These are phyloP conservation scores for Aspergillus fructus DNA, from an alignment of 2,329 filamentous ascomycete species.

Conservation along the genomic window DNA sequence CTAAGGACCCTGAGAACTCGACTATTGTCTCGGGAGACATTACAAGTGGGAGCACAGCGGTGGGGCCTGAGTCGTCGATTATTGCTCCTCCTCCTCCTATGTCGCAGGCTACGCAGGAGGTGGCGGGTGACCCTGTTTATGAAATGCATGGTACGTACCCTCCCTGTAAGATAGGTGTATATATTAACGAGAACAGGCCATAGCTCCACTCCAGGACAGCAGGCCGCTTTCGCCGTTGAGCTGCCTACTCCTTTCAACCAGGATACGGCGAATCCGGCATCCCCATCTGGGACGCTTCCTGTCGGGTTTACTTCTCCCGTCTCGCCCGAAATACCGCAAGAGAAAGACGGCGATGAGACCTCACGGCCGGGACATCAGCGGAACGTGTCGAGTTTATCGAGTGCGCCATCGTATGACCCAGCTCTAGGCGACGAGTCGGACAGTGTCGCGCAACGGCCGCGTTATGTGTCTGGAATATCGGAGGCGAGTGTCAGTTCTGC, in stretches of 20 bases:
- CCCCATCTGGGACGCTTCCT: neutral
- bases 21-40: neutral
- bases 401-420: slow-evolving; percentile 2
- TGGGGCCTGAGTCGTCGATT: too few relatives aligned
- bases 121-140: slow-evolving; percentile 9
- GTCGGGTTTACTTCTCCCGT: slow-evolving; percentile 9
- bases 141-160: slow-evolving; percentile 11
- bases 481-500: slow-evolving; percentile 13
- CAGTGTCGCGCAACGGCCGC: slow-evolving; percentile 1
- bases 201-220: neutral
- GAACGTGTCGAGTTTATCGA: slow-evolving; percentile 15
- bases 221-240: slow-evolving; percentile 4
- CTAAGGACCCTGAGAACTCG: neutral
- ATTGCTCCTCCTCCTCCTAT: too few relatives aligned
- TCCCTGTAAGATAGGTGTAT: too few relatives aligned
- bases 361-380: slow-evolving; percentile 8
- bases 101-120: slow-evolving; percentile 1
- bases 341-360: neutral
- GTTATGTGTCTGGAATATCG: slow-evolving; percentile 12
- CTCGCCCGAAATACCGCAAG: slow-evolving; percentile 2
- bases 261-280: neutral
- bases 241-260: slow-evolving; percentile 16
- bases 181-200: neutral
- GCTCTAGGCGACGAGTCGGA: neutral
- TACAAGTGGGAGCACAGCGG: neutral